phyloP scores from a whole-genome alignment of 2,329 filamentous ascomycete genomes.

The Tolypocladium pustulatum region DNA sequence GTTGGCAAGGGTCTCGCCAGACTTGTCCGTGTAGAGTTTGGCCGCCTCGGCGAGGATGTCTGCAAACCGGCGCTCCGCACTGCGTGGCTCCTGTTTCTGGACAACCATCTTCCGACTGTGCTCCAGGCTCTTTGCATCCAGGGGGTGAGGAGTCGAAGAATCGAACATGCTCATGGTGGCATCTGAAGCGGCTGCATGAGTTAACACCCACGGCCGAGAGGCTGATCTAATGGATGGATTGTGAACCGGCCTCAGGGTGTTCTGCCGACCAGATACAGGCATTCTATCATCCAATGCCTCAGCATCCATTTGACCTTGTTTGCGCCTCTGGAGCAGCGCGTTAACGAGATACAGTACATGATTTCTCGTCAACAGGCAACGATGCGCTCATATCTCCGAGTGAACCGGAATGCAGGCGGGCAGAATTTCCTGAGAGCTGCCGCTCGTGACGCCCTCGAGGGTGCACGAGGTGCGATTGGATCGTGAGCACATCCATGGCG shows the following conservation, averaged over 20 bases:
- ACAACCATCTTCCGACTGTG: neutral
- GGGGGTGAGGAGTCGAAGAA: neutral
- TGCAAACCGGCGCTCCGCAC: conserved; percentile 10
- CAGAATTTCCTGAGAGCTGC: neutral
- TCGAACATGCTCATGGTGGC: neutral
- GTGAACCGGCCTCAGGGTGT: neutral
- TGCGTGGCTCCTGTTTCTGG: neutral
- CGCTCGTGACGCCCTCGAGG: neutral
- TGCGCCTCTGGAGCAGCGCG: neutral
- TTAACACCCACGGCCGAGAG: neutral
- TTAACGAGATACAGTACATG: neutral
- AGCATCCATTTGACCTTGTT: neutral
- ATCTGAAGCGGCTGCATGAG: neutral
- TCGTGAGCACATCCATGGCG: neutral
- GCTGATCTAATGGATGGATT: neutral
- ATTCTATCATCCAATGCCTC: neutral
- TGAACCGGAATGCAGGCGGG: neutral
- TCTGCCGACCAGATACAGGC: neutral
- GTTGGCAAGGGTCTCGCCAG: conserved; percentile 17
- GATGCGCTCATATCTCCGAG: neutral
- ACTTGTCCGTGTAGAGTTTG: conserved; percentile 18
- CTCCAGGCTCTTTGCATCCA: neutral
- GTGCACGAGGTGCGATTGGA: neutral
- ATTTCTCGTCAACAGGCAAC: neutral
- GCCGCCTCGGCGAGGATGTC: conserved; percentile 23